Base-by-base conservation (phyloP, 2,329 filamentous ascomycete species). In the Cryphonectria japonica region DNA sequence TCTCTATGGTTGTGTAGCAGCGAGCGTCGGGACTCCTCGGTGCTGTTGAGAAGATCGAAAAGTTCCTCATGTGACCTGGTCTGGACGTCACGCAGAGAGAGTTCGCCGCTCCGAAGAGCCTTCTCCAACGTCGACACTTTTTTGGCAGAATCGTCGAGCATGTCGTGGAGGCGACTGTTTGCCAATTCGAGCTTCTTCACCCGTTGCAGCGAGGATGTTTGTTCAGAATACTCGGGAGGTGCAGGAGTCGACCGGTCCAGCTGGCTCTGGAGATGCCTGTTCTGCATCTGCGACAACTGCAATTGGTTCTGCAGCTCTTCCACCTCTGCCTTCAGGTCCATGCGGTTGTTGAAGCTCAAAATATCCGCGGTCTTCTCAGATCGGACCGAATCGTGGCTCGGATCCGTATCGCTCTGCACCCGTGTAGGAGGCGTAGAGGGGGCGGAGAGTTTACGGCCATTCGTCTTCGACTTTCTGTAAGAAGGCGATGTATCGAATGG, bases 231-330 rank as follows among this genome's bases (percentile, higher is more conserved):
- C 79, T 85, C 89, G 50, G 93, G 91, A 34, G 87, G 87, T 7
- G 82, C 82, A 3, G 91, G 89, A 0, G 89, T 90, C 13, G 83
- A 83, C 63, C 92, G 89, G 54, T 95, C 92, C 59, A 98, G 84
- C 78, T 98, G 94, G 78, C 89, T 94, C 78, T 97, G 93, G 7
- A 98, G 88, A 77, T 98, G 95, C 46, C 93, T 91, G 81, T 97
- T 98, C 76, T 97, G 93, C 93, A 98, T 97, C 80, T 98, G 92
- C 5, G 92, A 91, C 79, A 98, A 89, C 78, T 98, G 95, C 67
- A 98, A 87, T 79, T 97, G 94, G 79, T 97, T 98, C 79, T 98
- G 95, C 37, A 97, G 86, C 80, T 97, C 91, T 79, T 98, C 95
- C 16, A 98, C 86, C 77, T 98, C 95, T 3, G 93, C 89, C 77